Evolutionary conservation across 495 filamentous ascomycete species (phyloP).

Genomic region (Xylaria flabelliformis): DNA sequence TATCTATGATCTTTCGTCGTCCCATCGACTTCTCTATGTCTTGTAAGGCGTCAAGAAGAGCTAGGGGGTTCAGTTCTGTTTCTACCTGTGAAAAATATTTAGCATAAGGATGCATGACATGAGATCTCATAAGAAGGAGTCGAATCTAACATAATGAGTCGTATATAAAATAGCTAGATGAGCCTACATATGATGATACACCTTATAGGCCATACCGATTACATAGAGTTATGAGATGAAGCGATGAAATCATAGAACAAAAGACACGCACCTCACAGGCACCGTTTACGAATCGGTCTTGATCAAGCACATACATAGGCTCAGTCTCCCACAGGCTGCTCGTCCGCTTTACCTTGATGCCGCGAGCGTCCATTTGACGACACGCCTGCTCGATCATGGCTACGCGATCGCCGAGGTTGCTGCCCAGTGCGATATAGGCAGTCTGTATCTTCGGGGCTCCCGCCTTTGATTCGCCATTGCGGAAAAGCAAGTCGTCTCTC

Average conservation of each 20-base stretch:
- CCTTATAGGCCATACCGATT: conserved; percentile 18
- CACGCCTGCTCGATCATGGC: conserved; percentile 83
- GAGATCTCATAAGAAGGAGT: not conserved
- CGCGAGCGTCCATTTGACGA: conserved; percentile 70
- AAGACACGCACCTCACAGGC: conserved; percentile 77
- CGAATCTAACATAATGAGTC: not conserved
- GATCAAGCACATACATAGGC: conserved; percentile 94
- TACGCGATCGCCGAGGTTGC: conserved; percentile 89
- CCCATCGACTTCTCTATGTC: conserved; percentile 80
- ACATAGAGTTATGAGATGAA: not conserved
- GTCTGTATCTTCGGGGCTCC: conserved; percentile 34
- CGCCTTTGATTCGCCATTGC: conserved; percentile 20
- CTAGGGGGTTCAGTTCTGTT: conserved; percentile 75
- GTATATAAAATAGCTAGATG: not conserved
- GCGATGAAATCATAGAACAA: not conserved
- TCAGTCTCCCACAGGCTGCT: conserved; percentile 93
- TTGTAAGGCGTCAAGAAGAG: conserved; percentile 80
- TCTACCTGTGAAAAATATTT: conserved; percentile 64
- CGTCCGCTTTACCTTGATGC: conserved; percentile 77
- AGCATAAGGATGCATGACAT: not conserved
- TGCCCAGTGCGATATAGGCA: conserved; percentile 88
- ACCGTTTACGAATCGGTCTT: conserved; percentile 88
- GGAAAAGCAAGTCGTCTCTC: conserved; percentile 15
- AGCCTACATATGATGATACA: not conserved
- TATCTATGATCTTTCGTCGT: conserved; percentile 83